phyloP scores from a whole-genome alignment of 371 early-diverging fungal species.

The Rhizopus delemar region DNA sequence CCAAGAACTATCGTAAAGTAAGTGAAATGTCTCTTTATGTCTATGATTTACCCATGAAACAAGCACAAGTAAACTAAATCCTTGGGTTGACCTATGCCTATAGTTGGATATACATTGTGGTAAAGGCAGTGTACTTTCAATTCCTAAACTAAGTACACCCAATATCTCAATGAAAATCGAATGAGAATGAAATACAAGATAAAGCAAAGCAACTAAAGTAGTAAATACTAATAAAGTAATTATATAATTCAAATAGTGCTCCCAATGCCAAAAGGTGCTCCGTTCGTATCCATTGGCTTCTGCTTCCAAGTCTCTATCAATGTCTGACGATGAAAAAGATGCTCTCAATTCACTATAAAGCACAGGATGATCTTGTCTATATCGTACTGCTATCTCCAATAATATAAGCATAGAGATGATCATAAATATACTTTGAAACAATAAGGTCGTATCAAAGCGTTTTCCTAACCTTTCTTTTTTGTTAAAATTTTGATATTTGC shows the following conservation, averaged over 20 bases:
- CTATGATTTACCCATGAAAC: slow-evolving; percentile 39
- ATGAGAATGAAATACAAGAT: slow-evolving; percentile 30
- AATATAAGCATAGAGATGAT: slow-evolving; percentile 57
- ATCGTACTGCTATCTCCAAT: slow-evolving; percentile 47
- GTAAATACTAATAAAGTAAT: slow-evolving; percentile 46
- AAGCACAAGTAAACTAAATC: slow-evolving; percentile 52
- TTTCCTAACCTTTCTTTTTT: slow-evolving; percentile 43
- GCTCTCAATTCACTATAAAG: slow-evolving; percentile 21
- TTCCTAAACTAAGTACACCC: slow-evolving; percentile 51
- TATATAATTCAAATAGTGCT: slow-evolving; percentile 47
- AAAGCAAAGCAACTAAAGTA: slow-evolving; percentile 34
- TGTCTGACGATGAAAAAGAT: slow-evolving; percentile 15
- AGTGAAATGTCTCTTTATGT: neutral
- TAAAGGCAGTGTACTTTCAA: slow-evolving; percentile 64
- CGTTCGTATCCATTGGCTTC: slow-evolving; percentile 17
- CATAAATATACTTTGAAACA: slow-evolving; percentile 65
- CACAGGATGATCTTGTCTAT: slow-evolving; percentile 23
- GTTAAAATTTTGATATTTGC: neutral
- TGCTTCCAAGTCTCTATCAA: slow-evolving; percentile 19
- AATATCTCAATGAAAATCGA: slow-evolving; percentile 37
- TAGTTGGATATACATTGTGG: slow-evolving; percentile 63
- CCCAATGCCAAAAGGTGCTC: slow-evolving; percentile 41
- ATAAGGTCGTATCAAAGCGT: slow-evolving; percentile 59
- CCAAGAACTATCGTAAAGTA: slow-evolving; percentile 43
- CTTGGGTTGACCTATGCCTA: slow-evolving; percentile 51